Evolutionary conservation across 495 filamentous ascomycete genomes (phyloP).

Genomic region (Achaetomiella virescens): DNA sequence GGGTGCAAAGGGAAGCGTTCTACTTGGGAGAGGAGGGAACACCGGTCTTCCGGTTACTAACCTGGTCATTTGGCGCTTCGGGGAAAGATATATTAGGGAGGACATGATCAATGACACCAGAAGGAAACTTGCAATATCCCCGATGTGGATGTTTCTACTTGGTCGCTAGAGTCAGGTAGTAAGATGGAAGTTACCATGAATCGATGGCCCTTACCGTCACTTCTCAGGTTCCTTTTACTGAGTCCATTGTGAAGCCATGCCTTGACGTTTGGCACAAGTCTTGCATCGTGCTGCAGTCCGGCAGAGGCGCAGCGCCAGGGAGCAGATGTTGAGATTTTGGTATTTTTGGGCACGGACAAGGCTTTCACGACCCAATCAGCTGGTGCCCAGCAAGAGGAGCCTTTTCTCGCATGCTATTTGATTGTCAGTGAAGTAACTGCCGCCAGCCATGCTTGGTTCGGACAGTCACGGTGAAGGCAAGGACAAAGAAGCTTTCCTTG

Average conservation of each 20-base stretch:
- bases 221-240: too few species aligned
- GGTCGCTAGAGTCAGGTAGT: too few species aligned
- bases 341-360: conserved; percentile 9
- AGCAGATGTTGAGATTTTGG: not conserved
- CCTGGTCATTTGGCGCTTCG: not conserved
- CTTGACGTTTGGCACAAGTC: not conserved
- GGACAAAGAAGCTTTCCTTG: not conserved
- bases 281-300: not conserved
- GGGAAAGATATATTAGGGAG: not conserved
- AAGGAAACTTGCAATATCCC: too few species aligned
- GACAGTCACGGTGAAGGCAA: not conserved
- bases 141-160: too few species aligned
- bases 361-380: not conserved
- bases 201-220: not conserved
- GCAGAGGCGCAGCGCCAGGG: not conserved
- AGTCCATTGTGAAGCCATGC: not conserved
- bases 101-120: not conserved
- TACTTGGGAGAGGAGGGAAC: too few species aligned
- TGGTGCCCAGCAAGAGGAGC: not conserved
- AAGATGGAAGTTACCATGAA: too few species aligned
- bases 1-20: too few species aligned
- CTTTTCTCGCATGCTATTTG: not conserved
- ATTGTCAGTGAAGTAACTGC: not conserved
- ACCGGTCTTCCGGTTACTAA: too few species aligned
- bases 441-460: not conserved